These are phyloP conservation scores for Hyaloscypha variabilis DNA, from an alignment of 495 filamentous ascomycete genomes.

Conservation along the genomic window DNA sequence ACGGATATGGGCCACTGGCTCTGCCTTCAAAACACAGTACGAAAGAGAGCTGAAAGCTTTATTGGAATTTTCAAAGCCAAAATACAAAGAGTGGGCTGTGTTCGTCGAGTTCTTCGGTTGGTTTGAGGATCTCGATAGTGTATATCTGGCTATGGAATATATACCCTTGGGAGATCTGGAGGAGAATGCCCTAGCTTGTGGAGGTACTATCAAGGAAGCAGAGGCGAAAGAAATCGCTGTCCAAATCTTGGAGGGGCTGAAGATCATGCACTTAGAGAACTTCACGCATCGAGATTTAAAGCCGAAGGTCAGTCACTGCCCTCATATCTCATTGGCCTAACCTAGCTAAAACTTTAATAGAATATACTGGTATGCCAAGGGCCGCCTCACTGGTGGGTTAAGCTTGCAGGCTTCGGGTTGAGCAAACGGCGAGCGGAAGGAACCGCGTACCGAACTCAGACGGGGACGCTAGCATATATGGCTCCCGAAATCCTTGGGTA, in stretches of 20 bases:
- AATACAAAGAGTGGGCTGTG: slow-evolving; percentile 14
- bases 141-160: slow-evolving; percentile 39
- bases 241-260: slow-evolving; percentile 23
- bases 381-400: slow-evolving; percentile 16
- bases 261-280: slow-evolving; percentile 33
- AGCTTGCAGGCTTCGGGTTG: slow-evolving; percentile 19
- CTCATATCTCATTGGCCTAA: slow-evolving; percentile 5
- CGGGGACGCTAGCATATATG: slow-evolving; percentile 18
- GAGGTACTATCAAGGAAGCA: slow-evolving; percentile 17
- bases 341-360: too few species aligned
- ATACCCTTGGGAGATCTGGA: slow-evolving; percentile 30
- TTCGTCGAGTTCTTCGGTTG: slow-evolving; percentile 22
- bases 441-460: not conserved
- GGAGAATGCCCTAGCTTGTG: not conserved
- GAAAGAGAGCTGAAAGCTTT: slow-evolving; percentile 20
- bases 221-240: slow-evolving; percentile 8
- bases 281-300: slow-evolving; percentile 37
- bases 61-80: slow-evolving; percentile 21
- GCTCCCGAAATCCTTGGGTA: slow-evolving; percentile 19
- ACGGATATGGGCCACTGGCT: not conserved
- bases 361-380: slow-evolving; percentile 3
- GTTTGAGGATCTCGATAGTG: slow-evolving; percentile 21
- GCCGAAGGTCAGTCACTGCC: slow-evolving; percentile 19
- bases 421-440: slow-evolving; percentile 16
- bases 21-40: slow-evolving; percentile 1